Evolutionary conservation across 768 basidiomycete genomes (phyloP).

Genomic region (Cystobasidium tubakii): DNA sequence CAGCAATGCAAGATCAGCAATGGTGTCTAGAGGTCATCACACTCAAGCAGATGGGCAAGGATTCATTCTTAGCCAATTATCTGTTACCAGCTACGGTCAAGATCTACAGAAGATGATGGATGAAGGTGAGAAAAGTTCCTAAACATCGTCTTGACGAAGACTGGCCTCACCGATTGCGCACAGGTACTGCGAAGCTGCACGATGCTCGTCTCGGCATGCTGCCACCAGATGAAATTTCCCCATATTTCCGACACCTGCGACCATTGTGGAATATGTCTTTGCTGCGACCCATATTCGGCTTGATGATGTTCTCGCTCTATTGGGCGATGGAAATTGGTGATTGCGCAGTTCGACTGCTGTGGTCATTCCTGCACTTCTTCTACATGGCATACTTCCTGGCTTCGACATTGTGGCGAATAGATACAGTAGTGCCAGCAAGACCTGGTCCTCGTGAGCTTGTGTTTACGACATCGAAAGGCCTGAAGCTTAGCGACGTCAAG

Average conservation of each 20-base stretch:
- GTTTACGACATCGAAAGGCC: constrained; percentile 10
- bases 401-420: constrained; percentile 21
- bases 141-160: too few species aligned
- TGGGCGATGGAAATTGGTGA: constrained; percentile 6
- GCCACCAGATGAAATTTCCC: constrained; percentile 20
- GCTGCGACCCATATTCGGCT: background rate
- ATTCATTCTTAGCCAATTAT: constrained; percentile 20
- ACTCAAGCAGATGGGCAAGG: constrained; percentile 32
- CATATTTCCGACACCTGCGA: constrained; percentile 4
- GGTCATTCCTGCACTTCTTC: constrained; percentile 12
- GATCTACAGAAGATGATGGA: constrained; percentile 25
- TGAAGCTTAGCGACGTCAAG: constrained; percentile 27
- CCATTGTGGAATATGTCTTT: background rate
- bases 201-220: background rate
- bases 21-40: constrained; percentile 32
- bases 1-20: constrained; percentile 15
- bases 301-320: constrained; percentile 9
- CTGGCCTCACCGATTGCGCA: background rate
- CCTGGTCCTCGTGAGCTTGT: background rate
- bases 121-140: constrained; percentile 8
- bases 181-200: constrained; percentile 13
- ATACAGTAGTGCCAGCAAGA: constrained; percentile 16
- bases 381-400: background rate
- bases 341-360: constrained; percentile 1
- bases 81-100: constrained; percentile 9